Evolutionary conservation across 805 yeast genomes (phyloP).

Genomic region (Sugiyamaella qingdaonensis): DNA sequence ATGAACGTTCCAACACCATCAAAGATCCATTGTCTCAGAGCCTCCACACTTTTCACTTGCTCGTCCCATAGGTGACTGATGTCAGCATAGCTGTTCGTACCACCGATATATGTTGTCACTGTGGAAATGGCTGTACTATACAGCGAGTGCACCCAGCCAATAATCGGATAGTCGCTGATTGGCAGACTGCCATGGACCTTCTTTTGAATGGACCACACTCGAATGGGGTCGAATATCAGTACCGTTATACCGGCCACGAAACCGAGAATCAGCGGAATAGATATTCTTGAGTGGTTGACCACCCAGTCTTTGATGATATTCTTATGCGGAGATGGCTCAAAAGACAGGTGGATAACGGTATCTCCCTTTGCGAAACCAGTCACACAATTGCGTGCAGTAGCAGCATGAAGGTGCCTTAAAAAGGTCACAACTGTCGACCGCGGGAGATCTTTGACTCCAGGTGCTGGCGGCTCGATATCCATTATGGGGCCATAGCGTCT

Average conservation of each 20-base stretch:
- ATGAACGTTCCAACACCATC: constrained; percentile 91
- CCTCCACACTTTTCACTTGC: constrained; percentile 61
- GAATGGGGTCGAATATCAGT: constrained; percentile 84
- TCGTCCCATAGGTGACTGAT: constrained; percentile 58
- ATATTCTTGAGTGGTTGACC: constrained; percentile 72
- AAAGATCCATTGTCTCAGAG: constrained; percentile 69
- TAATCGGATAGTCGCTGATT: constrained; percentile 8
- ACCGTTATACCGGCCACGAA: constrained; percentile 78
- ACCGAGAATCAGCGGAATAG: constrained; percentile 77
- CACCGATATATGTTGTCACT: constrained; percentile 35
- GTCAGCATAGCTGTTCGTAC: not conserved
- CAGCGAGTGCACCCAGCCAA: constrained; percentile 2
- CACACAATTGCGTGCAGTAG: constrained; percentile 84
- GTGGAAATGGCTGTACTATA: constrained; percentile 33
- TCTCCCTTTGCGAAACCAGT: constrained; percentile 64
- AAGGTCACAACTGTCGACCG: constrained; percentile 55
- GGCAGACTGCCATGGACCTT: constrained; percentile 43
- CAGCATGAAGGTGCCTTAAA: constrained; percentile 58
- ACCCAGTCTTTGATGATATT: constrained; percentile 51
- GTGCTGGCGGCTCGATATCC: constrained; percentile 55
- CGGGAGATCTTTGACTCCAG: constrained; percentile 44
- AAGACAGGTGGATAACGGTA: constrained; percentile 70
- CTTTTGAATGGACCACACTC: constrained; percentile 71
- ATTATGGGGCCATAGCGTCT: constrained; percentile 82
- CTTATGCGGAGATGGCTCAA: constrained; percentile 52